Evolutionary conservation across 257 asterid species (phyloP).

Genomic region (Anisodus acutangulus): DNA sequence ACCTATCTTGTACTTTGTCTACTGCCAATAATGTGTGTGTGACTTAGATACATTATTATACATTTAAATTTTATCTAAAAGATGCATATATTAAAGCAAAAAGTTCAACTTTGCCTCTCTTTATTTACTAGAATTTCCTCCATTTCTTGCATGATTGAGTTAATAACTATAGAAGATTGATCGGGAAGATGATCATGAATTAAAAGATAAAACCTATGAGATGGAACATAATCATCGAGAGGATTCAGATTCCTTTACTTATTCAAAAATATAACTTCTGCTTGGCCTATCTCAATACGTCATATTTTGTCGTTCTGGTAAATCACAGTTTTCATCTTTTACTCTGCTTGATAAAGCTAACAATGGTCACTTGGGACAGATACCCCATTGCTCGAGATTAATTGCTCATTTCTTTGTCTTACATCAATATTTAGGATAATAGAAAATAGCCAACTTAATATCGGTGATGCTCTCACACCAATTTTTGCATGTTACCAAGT

Average conservation of each 20-base stretch:
- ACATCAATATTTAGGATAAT: neutral
- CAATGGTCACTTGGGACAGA: conserved; percentile 8
- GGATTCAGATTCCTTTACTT: neutral
- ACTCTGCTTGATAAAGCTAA: conserved; percentile 4
- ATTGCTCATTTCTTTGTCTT: conserved; percentile 12
- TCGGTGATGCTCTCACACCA: conserved; percentile 1
- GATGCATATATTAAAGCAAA: neutral
- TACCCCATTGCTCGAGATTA: neutral
- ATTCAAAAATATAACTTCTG: neutral
- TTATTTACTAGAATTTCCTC: neutral
- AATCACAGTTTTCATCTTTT: neutral
- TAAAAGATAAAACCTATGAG: conserved; percentile 11
- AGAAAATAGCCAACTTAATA: neutral
- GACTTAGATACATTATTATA: neutral
- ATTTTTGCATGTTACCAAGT: neutral
- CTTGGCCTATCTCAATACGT: neutral
- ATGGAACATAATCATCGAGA: neutral
- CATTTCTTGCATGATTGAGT: conserved; percentile 23
- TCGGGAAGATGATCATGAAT: neutral
- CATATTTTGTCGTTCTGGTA: neutral
- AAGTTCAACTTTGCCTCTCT: neutral
- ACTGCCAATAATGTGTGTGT: conserved; percentile 21
- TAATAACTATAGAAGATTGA: neutral
- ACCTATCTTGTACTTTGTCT: conserved; percentile 30
- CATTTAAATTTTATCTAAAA: neutral